Evolutionary conservation across 257 asterid species (phyloP).

Genomic region (Leptodermis oblonga): DNA sequence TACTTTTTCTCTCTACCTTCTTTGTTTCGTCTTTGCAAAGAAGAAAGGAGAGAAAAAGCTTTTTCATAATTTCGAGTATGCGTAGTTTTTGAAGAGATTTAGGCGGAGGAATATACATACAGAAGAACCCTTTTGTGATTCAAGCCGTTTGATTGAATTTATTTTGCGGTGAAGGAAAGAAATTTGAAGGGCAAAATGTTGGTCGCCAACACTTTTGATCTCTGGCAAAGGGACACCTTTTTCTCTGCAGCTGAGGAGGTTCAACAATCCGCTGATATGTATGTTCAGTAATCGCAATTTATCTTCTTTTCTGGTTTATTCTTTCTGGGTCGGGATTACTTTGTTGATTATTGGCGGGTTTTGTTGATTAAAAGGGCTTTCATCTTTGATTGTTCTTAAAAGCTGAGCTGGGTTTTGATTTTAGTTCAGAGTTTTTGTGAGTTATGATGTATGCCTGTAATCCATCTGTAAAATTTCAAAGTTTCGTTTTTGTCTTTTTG

Average conservation of each 20-base stretch:
- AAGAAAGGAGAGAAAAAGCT: conserved; percentile 34
- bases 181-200: conserved; percentile 40
- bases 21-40: conserved; percentile 43
- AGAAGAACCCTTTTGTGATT: conserved; percentile 13
- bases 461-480: not conserved
- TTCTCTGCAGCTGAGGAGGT: conserved; percentile 95
- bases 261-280: conserved; percentile 84
- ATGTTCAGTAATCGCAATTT: conserved; percentile 17
- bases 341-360: not conserved
- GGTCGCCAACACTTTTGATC: conserved; percentile 81
- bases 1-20: conserved; percentile 36
- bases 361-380: conserved; percentile 2
- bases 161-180: conserved; percentile 19
- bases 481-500: not conserved
- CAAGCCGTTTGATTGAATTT: conserved; percentile 17
- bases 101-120: not conserved
- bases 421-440: not conserved
- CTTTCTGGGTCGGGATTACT: conserved; percentile 23
- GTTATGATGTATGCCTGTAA: not conserved
- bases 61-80: conserved; percentile 5
- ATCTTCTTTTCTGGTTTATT: conserved; percentile 7
- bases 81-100: not conserved
- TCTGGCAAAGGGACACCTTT: conserved; percentile 88
- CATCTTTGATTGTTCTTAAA: not conserved
- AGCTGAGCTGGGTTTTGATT: not conserved